Percentiles rank a stretch among this genome's conserved stretches.
Evolutionary conservation across 306 rosid species (phyloP).

Genomic region (Elaeagnus macrophylla): DNA sequence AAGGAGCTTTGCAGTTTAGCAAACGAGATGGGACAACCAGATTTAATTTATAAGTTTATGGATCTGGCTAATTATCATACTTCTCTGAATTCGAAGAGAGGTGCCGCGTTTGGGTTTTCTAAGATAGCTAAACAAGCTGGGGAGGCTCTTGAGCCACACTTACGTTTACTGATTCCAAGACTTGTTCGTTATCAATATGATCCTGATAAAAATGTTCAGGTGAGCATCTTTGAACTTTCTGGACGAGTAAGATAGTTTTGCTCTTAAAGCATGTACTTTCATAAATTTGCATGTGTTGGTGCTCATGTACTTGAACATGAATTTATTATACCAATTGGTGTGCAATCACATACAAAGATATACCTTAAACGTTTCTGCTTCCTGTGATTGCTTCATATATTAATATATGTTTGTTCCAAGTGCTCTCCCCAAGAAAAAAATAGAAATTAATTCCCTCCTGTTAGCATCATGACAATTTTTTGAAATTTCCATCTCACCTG

Average conservation of each 20-base stretch:
- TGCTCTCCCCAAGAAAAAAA: too few relatives aligned
- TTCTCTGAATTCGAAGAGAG: conserved; percentile 79
- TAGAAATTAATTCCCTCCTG: background rate
- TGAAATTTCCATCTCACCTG: background rate
- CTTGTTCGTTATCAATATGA: conserved; percentile 96
- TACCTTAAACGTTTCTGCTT: too few relatives aligned
- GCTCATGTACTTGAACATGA: background rate
- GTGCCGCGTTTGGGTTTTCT: conserved; percentile 98
- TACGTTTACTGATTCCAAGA: conserved; percentile 69
- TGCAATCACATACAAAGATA: too few relatives aligned
- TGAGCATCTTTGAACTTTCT: conserved; percentile 17
- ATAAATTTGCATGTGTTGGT: background rate
- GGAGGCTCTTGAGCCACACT: conserved; percentile 81
- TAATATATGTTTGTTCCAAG: too few relatives aligned
- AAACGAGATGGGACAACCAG: conserved; percentile 98
- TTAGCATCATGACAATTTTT: background rate
- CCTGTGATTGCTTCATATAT: too few relatives aligned
- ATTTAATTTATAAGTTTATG: conserved; percentile 92
- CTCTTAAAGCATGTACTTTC: background rate
- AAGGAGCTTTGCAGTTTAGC: conserved; percentile 94
- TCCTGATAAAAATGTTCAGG: conserved; percentile 99
- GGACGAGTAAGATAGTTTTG: conserved; percentile 8
- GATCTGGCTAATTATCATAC: conserved; percentile 95
- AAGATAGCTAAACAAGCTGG: conserved; percentile 96
- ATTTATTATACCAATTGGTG: background rate